Evolutionary conservation across 805 yeast species (phyloP).

Genomic region (Wickerhamiella azyma): DNA sequence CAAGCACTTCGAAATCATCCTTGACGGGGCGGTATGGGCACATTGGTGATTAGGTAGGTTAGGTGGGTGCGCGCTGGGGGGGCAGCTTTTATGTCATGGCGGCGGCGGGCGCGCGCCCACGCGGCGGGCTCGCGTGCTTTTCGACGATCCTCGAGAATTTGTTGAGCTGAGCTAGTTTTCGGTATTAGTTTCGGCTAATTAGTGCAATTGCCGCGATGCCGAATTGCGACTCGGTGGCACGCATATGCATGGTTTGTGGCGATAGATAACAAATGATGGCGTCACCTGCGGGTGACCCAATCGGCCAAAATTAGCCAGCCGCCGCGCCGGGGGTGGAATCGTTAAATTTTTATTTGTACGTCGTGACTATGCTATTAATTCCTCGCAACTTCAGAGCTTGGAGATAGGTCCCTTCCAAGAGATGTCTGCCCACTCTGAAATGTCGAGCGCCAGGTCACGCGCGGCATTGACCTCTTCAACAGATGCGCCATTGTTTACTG

Average conservation of each 20-base stretch:
- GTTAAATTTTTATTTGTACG: too few species aligned
- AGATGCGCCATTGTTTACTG: constrained; percentile 63
- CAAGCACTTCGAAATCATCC: constrained; percentile 21
- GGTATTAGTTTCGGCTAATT: not conserved
- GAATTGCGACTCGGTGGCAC: not conserved
- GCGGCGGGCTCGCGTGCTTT: too few species aligned
- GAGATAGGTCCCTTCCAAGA: constrained; percentile 46
- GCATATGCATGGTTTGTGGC: not conserved
- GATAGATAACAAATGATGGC: not conserved
- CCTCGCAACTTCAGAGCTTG: too few species aligned
- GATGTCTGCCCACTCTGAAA: constrained; percentile 64
- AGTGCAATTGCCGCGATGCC: not conserved
- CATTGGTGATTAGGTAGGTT: not conserved
- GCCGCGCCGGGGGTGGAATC: too few species aligned
- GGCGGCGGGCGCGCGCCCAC: not conserved
- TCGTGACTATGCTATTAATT: too few species aligned
- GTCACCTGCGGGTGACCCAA: too few species aligned
- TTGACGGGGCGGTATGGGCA: constrained; percentile 7
- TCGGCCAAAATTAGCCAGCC: too few species aligned
- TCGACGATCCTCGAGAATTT: too few species aligned
- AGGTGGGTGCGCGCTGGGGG: not conserved
- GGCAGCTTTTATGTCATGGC: not conserved
- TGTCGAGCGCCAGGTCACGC: constrained; percentile 46
- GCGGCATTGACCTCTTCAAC: constrained; percentile 46
- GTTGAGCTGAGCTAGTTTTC: not conserved